Evolutionary conservation across 306 rosid species (phyloP), one percentile per base, ranked within the genome.

Genomic region (Albizia julibrissin): DNA sequence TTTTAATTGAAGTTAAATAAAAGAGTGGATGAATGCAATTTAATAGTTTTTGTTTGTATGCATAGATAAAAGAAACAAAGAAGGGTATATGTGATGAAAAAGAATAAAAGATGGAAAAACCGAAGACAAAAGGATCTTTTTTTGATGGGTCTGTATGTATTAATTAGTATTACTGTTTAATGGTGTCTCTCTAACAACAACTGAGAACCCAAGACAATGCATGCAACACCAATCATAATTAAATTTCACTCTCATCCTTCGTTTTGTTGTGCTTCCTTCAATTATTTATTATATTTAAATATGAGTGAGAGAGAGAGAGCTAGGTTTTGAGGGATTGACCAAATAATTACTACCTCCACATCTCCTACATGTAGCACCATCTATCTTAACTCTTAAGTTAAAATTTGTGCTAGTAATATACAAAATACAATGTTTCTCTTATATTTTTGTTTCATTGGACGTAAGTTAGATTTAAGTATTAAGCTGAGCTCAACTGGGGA

Each of bases 101-200:
- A n/a, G n/a, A n/a, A n/a, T n/a, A 80, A 86, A 81, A 80, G 88
- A 82, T 74, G 86, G 72, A 58, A 31, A 22, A 21, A 58, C 65
- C 29, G 31, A 7, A 22, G 65, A 58, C 65, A 58, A 18, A 58
- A 77, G 79, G 59, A 87, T 64, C 42, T 31, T 65, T 42, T 15
- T 29, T 31, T 65, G 21, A 65, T 83, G 87, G 67, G 58, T 16
- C n/a, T 50, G 8, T 50, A 19, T 2, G 58, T 16, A 16, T 50
- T 77, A 21, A 54, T 19, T 24, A 58, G 65, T 21, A 56, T 68
- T 52, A 26, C 16, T 59, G 26, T 59, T 24, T 59, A 16, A 46
- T 46, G 12, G 50, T 43, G 73, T 75, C 78, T 66, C 79, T 77
- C 50, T 46, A 46, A 46, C 50, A 77, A 49, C 79, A 83, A 24